A percentile compares a stretch with the other conserved stretches of the same genome.
These are phyloP conservation scores for Stephanodiscus triporus DNA, from an alignment of 108 stramenopile species.

Conservation along the genomic window DNA sequence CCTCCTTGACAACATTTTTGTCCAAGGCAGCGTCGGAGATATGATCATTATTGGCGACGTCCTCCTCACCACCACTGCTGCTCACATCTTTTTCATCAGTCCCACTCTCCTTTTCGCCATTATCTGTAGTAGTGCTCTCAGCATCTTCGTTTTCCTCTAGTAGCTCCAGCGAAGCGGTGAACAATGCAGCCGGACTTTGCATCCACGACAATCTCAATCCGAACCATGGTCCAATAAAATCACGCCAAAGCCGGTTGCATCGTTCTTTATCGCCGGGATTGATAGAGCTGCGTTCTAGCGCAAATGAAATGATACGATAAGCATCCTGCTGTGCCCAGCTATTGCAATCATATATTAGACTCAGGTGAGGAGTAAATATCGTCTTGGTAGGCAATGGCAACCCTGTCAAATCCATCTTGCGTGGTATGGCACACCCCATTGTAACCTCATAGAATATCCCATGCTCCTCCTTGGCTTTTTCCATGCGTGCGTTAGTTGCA, in stretches of 20 bases:
- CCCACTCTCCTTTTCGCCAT: constrained; percentile 57
- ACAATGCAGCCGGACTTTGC: constrained; percentile 65
- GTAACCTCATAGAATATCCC: constrained; percentile 85
- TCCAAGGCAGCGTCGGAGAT: constrained; percentile 12
- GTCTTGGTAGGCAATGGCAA: constrained; percentile 76
- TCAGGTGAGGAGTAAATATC: constrained; percentile 86
- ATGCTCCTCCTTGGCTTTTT: constrained; percentile 89
- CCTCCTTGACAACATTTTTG: constrained; percentile 3
- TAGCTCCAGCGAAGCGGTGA: constrained; percentile 28
- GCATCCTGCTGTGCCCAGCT: constrained; percentile 82
- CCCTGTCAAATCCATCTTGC: constrained; percentile 69
- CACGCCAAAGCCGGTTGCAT: constrained; percentile 82
- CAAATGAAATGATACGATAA: constrained; percentile 81
- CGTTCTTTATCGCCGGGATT: constrained; percentile 86
- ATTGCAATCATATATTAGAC: constrained; percentile 70
- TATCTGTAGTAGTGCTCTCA: constrained; percentile 9
- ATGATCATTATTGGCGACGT: constrained; percentile 22
- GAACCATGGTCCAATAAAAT: constrained; percentile 88
- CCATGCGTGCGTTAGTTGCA: constrained; percentile 68
- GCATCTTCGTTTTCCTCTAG: constrained; percentile 47
- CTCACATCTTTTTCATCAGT: constrained; percentile 60
- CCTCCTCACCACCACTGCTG: constrained; percentile 40
- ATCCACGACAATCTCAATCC: constrained; percentile 78
- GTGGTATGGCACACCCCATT: constrained; percentile 59
- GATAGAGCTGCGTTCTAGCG: constrained; percentile 78